phyloP scores from a whole-genome alignment of 441 rosid genomes.

The Croton laevigatus region DNA sequence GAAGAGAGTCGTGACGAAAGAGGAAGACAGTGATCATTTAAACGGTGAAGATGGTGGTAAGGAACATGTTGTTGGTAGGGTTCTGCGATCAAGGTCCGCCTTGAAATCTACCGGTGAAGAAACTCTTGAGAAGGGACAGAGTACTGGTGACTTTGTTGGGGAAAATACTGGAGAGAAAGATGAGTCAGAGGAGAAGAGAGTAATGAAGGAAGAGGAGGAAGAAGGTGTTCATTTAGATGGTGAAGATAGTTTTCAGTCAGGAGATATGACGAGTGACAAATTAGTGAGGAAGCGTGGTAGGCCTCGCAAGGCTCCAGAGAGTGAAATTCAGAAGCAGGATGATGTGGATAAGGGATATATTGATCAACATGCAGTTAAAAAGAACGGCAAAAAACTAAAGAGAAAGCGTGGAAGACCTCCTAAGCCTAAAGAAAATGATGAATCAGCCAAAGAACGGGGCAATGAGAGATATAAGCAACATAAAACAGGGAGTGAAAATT shows the following conservation, averaged over 20 bases:
- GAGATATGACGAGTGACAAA: background rate
- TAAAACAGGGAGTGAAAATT: constrained; percentile 13
- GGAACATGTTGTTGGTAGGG: constrained; percentile 25
- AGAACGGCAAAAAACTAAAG: background rate
- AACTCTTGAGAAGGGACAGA: constrained; percentile 15
- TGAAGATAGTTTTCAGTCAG: background rate
- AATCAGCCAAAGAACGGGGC: background rate
- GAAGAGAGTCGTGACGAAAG: too few relatives aligned
- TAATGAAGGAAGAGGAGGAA: constrained; percentile 8
- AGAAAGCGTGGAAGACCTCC: constrained; percentile 32
- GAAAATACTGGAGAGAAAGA: constrained; percentile 3
- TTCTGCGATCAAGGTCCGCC: constrained; percentile 48
- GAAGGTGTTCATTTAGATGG: constrained; percentile 13
- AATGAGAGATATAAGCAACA: background rate
- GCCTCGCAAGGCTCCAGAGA: constrained; percentile 18
- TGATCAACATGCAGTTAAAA: background rate
- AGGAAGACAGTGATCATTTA: too few relatives aligned
- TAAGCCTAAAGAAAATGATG: constrained; percentile 20
- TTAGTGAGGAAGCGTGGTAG: constrained; percentile 20
- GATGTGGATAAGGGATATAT: constrained; percentile 3
- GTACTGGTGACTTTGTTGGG: constrained; percentile 2
- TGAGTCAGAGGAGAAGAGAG: constrained; percentile 18
- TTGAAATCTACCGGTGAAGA: constrained; percentile 19
- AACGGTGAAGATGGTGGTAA: constrained; percentile 9
- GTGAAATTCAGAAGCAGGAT: background rate